Base-by-base conservation (phyloP, 2,329 filamentous ascomycete species). In the Colletotrichum orchidophilum region DNA sequence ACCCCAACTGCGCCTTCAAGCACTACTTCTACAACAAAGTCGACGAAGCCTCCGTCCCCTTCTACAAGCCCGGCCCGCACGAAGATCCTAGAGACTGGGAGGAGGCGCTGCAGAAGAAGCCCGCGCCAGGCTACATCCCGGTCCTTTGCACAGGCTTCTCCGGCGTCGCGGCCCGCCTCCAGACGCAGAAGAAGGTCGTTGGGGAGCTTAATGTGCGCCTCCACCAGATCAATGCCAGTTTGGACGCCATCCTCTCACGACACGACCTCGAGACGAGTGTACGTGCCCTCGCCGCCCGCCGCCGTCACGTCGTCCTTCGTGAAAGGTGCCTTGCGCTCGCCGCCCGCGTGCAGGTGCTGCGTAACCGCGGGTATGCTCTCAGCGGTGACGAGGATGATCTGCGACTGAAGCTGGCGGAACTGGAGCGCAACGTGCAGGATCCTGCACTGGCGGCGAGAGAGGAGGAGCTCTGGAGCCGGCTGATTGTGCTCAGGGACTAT, bases 21-120 rank as follows among this genome's bases (percentile, higher is more conserved):
- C 86, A 93, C 78, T 96, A 96, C 84, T 94, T 96, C 80, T 97
- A 96, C 86, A 96, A 96, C 83, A 91, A 93, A 75, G 93, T 95
- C 73, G 91, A 93, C 73, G 90, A 93, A 76, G 88, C 90, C 63
- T 88, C 88, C 78, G 91, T 92, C n/a, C 93, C 93, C 12, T 95
- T 93, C 80, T 95, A 93, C 81, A 89, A 91, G 74, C 93, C 93
- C 2, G 86, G 88, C 18, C 84, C 90, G 1, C 85, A 89, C 75
- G 94, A 96, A 78, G 91, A 95, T 77, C 89, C 92, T 46, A 88
- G 90, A 74, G 93, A 93, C 78, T 97, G 94, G 93, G 94, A 97
- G 77, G 93, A 95, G 76, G 94, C 94, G 0, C 87, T 96, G 31
- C 89, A 92, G 75, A 92, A 93, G 77, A 95, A 95, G 82, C 94